A percentile compares a stretch with the other conserved stretches of the same genome.
Evolutionary conservation across 129 eudicot genomes (phyloP).

Genomic region (Flaveria sonorensis): DNA sequence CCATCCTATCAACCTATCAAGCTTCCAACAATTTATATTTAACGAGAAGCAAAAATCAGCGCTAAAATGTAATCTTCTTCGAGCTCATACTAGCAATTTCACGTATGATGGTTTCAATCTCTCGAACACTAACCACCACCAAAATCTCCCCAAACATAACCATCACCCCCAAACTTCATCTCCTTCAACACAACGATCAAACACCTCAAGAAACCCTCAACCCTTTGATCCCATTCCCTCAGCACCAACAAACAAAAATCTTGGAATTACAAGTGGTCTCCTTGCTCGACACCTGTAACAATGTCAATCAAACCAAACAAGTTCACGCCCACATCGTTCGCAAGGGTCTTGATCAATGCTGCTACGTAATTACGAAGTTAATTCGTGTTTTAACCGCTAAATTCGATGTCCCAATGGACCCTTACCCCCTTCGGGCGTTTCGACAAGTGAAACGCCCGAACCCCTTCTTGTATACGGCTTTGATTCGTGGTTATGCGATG

Average conservation of each 20-base stretch:
- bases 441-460: slow-evolving; percentile 56
- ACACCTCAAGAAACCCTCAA: slow-evolving; percentile 7
- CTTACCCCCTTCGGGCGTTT: slow-evolving; percentile 49
- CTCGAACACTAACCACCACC: slow-evolving; percentile 2
- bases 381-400: slow-evolving; percentile 46
- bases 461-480: slow-evolving; percentile 67
- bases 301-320: slow-evolving; percentile 44
- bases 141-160: background rate
- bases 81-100: background rate
- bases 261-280: slow-evolving; percentile 22
- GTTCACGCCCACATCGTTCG: slow-evolving; percentile 62
- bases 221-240: background rate
- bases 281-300: slow-evolving; percentile 21
- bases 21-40: too few species aligned
- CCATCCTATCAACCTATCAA: too few species aligned
- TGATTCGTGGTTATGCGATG: slow-evolving; percentile 57
- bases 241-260: slow-evolving; percentile 19
- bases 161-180: slow-evolving; percentile 11
- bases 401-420: slow-evolving; percentile 46
- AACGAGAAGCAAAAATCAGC: too few species aligned
- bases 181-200: background rate
- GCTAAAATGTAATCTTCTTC: background rate
- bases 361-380: slow-evolving; percentile 58
- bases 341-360: slow-evolving; percentile 50
- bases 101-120: slow-evolving; percentile 13